A percentile compares a stretch with the other conserved stretches of the same genome.
These are phyloP conservation scores for Colletotrichum tropicicola DNA, from an alignment of 2,329 filamentous ascomycete genomes.

Conservation along the genomic window DNA sequence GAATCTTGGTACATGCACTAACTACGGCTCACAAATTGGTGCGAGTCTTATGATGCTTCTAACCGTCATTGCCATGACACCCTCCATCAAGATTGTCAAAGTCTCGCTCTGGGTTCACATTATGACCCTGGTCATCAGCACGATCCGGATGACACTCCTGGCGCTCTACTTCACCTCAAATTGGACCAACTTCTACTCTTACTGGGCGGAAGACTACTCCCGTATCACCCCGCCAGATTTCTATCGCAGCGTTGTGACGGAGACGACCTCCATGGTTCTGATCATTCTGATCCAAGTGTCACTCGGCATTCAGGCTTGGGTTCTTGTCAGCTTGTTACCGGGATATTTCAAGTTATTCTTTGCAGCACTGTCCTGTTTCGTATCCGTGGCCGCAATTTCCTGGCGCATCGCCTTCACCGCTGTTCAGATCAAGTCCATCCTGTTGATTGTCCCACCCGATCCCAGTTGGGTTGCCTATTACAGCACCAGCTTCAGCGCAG, in stretches of 20 bases:
- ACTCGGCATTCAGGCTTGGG: conserved; percentile 62
- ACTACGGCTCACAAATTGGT: conserved; percentile 77
- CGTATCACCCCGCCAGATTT: conserved; percentile 51
- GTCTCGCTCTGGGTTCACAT: conserved; percentile 73
- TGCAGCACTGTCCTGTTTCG: conserved; percentile 40
- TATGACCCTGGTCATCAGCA: conserved; percentile 66
- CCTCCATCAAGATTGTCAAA: conserved; percentile 69
- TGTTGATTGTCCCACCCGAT: conserved; percentile 35
- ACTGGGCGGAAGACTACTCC: conserved; percentile 63
- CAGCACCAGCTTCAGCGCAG: conserved; percentile 47
- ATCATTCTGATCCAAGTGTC: conserved; percentile 54
- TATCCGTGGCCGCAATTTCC: conserved; percentile 39
- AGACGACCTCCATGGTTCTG: conserved; percentile 53
- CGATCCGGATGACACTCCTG: conserved; percentile 66
- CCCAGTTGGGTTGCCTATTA: conserved; percentile 47
- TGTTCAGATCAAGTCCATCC: conserved; percentile 44
- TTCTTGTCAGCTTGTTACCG: conserved; percentile 60
- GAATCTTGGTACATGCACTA: conserved; percentile 58
- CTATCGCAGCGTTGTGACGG: conserved; percentile 47
- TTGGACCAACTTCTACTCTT: conserved; percentile 69
- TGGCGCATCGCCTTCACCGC: conserved; percentile 45
- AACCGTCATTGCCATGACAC: conserved; percentile 73
- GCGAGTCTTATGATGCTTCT: conserved; percentile 72
- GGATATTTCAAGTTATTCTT: conserved; percentile 41
- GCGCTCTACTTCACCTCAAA: conserved; percentile 68